Percentiles rank a stretch among this genome's conserved stretches.
Evolutionary conservation across 192 early-diverging fungal genomes (phyloP).

Genomic region (Coemansia sp.): DNA sequence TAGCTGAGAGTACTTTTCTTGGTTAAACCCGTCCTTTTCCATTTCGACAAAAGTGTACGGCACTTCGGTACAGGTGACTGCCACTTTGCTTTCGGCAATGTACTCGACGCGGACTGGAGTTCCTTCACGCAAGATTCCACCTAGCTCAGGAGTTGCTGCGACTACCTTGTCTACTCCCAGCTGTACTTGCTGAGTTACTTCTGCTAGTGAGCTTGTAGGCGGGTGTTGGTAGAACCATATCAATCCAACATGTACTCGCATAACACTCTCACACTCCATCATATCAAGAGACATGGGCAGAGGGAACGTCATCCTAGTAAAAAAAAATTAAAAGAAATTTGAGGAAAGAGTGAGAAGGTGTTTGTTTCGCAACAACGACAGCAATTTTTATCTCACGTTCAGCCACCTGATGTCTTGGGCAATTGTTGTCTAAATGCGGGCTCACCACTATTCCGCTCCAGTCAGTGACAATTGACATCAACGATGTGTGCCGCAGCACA

Average conservation of each 20-base stretch:
- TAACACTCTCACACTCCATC: neutral
- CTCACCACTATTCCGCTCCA: neutral
- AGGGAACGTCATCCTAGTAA: neutral
- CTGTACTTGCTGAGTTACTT: neutral
- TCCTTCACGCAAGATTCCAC: constrained; percentile 15
- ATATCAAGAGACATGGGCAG: neutral
- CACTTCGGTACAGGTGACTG: neutral
- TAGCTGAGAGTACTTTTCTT: constrained; percentile 19
- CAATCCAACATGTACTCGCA: constrained; percentile 31
- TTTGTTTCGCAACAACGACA: too few species aligned
- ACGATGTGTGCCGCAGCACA: neutral
- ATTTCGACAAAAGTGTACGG: constrained; percentile 10
- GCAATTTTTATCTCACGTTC: too few species aligned
- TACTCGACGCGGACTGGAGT: constrained; percentile 8
- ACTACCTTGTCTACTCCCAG: constrained; percentile 14
- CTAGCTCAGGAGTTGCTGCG: constrained; percentile 15
- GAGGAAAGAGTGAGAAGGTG: neutral
- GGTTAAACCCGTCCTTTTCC: constrained; percentile 15
- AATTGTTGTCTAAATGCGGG: too few species aligned
- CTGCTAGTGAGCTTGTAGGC: neutral
- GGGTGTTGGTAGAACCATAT: constrained; percentile 23
- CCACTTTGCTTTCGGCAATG: neutral
- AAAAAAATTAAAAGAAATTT: neutral
- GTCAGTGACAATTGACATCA: neutral
- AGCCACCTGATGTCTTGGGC: too few species aligned